Evolutionary conservation across 202 grass and related monocot genomes (phyloP), one percentile per base, ranked within the genome.

Genomic region (Eragrostis tef): DNA sequence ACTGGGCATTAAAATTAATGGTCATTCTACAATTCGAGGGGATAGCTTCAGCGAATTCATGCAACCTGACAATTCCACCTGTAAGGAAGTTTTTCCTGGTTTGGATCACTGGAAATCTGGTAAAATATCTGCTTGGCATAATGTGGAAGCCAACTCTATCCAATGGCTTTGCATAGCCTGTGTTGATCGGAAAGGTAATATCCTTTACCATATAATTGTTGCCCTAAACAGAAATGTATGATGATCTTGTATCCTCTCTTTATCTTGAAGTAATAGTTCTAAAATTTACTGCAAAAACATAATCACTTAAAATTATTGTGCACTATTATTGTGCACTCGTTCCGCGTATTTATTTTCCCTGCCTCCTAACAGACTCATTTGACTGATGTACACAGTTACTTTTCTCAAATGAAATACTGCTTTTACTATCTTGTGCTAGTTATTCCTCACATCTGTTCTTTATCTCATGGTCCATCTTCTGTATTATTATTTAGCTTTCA

Each of bases 101-200:
- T 82, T 99, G 81, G 93, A 99, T 86, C 83, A 81, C 67, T 99
- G 96, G 93, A 99, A 99, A 86, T 88, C 85, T 74, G 74, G 83
- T 74, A 99, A 99, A 91, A 93, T 99, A 59, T 84, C 85, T 71
- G 68, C 46, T 70, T 99, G 96, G 96, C 96, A 99, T 65, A 93
- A 80, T 79, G 58, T 81, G 1, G 93, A 99, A 83, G 96, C 90
- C 53, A 86, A 57, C 73, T 88, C 93, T 75, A 66, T 99, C 65
- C 89, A 93, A 77, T 99, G 96, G 93, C 84, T 99, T 84, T 95
- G 90, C 78, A 85, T 99, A 73, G 82, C 88, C 73, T 99, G 89
- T 91, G 87, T 96, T 81, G 87, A 92, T 80, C 87, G 90, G 54
- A 93, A 90, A 93, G 90, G 96, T 99, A 80, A 70, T 34, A 67